Evolutionary conservation across 495 filamentous ascomycete species (phyloP).

Genomic region (Aspergillus campestris): DNA sequence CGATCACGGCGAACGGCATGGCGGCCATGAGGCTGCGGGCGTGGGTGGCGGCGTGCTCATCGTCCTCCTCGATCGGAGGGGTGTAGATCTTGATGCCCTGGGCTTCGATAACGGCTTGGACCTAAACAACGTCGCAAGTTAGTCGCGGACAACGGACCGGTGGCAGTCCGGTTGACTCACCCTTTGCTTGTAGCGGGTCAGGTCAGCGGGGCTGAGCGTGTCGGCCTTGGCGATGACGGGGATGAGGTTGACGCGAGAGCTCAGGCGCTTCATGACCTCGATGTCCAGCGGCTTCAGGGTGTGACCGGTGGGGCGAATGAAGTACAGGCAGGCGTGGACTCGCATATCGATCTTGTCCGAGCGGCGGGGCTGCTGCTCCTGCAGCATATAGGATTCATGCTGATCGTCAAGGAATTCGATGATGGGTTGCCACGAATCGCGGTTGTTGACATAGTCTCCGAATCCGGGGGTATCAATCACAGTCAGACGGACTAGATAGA

Average conservation of each 20-base stretch:
- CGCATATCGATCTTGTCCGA: constrained; percentile 98
- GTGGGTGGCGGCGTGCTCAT: constrained; percentile 89
- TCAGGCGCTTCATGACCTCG: constrained; percentile 98
- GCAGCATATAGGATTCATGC: constrained; percentile 99
- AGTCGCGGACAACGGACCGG: neutral
- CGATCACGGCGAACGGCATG: constrained; percentile 98
- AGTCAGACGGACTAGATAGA: constrained; percentile 74
- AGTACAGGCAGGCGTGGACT: constrained; percentile 97
- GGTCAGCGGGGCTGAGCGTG: constrained; percentile 85
- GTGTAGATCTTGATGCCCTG: constrained; percentile 99
- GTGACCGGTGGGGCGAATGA: constrained; percentile 96
- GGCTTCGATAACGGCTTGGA: constrained; percentile 89
- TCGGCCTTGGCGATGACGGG: constrained; percentile 98
- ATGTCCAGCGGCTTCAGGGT: constrained; percentile 98
- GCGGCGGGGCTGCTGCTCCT: constrained; percentile 97
- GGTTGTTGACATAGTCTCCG: constrained; percentile 99
- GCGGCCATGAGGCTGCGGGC: constrained; percentile 88
- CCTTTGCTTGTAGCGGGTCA: constrained; percentile 87
- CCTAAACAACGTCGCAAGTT: constrained; percentile 41
- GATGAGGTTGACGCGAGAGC: constrained; percentile 95
- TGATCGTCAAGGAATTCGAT: constrained; percentile 99
- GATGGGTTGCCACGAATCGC: constrained; percentile 98
- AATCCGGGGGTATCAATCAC: constrained; percentile 99
- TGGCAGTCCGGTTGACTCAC: constrained; percentile 41
- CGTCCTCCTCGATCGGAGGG: constrained; percentile 93